Evolutionary conservation across 2,329 filamentous ascomycete genomes (phyloP), one percentile per base, ranked within the genome.

Genomic region (Byssochlamys sp.): DNA sequence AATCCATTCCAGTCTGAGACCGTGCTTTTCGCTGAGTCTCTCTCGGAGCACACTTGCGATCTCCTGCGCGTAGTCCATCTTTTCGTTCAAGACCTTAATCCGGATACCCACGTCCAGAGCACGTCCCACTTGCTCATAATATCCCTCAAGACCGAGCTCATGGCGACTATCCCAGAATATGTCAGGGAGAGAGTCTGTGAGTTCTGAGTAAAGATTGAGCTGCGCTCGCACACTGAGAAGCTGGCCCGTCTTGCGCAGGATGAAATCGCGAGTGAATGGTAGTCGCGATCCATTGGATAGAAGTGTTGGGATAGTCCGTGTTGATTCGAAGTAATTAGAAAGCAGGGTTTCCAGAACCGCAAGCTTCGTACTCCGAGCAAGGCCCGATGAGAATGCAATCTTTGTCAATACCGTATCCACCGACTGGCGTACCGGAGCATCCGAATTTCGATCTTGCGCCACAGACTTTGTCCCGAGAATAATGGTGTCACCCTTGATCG

Each of bases 31-130:
- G 69, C 89, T 95, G 57, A 95, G 80, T 69, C 91, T 86, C 72
- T 96, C 90, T 58, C 94, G 81, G 60, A 97, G 76, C 14, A 97
- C 91, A 55, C 81, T 89, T 5, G 94, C 91, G 71, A 96, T 96
- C 72, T 97, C 92, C 68, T 94, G 89, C 0, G 92, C 94, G 71
- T 99, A 97, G 68, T 96, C 92, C 84, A 99, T 95, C 77, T 95
- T 95, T 76, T 95, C 90, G 71, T 99, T 99, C 64, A 97, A 76
- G 19, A 90, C 86, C 66, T 89, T 89, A 75, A 97, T 97, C 54
- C 94, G 83, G 27, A 94, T 89, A 33, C 89, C 89, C 26, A 97
- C 91, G 72, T 97, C 94, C 35, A 99, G 81, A 0, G 91, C 90
- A 56, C 87, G 84, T 48, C 92, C 91, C 48, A 96, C 90, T 72